Conservation (phyloP, 805 yeast genomes). For the Ogataea parapolymorpha region DNA sequence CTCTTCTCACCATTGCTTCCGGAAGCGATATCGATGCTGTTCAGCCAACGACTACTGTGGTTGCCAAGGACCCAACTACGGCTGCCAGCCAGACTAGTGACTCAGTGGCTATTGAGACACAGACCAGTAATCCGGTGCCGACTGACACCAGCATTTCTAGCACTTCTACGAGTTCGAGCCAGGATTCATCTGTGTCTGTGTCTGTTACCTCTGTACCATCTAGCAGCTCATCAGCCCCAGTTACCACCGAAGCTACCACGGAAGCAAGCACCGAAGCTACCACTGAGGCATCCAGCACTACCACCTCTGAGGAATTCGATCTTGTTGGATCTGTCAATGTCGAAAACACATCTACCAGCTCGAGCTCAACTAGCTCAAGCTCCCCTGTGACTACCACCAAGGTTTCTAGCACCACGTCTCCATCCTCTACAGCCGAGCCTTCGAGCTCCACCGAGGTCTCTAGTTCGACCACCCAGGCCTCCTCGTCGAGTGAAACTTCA, state of each 20-base stretch:
- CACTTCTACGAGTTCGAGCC: conserved; percentile 17
- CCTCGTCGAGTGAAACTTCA: background rate
- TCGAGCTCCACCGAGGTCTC: background rate
- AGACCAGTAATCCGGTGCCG: conserved; percentile 11
- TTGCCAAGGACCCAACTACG: conserved; percentile 12
- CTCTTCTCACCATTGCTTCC: conserved; percentile 40
- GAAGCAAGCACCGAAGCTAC: conserved; percentile 1
- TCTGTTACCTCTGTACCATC: conserved; percentile 11
- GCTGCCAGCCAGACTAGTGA: conserved; percentile 7
- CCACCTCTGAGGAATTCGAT: conserved; percentile 6
- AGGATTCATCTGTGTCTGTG: conserved; percentile 19
- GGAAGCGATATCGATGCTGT: conserved; percentile 15
- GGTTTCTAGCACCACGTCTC: conserved; percentile 6
- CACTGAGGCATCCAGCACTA: conserved; percentile 1
- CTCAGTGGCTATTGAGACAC: conserved; percentile 5
- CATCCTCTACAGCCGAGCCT: background rate
- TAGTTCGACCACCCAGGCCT: background rate
- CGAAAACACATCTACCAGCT: conserved; percentile 1
- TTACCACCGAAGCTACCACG: conserved; percentile 6
- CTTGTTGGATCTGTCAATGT: background rate
- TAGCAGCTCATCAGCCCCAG: conserved; percentile 13
- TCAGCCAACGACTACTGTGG: conserved; percentile 18
- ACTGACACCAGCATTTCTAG: conserved; percentile 19
- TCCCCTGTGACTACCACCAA: background rate
- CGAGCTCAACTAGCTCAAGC: conserved; percentile 4